Base-by-base conservation (phyloP, 1,284 basidiomycete species). In the Ceratorhiza oryzae-sativae region DNA sequence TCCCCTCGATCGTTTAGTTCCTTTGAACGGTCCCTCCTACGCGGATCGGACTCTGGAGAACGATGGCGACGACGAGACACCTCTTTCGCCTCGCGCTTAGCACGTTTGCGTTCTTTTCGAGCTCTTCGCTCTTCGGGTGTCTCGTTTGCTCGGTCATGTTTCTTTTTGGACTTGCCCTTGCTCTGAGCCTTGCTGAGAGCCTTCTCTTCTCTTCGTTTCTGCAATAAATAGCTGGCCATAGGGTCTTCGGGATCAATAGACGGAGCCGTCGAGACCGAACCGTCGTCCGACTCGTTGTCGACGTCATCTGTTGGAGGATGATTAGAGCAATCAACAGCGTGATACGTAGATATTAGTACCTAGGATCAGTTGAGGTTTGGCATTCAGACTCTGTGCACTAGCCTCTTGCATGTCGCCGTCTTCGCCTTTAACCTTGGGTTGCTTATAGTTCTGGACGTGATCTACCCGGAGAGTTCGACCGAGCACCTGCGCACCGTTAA, bases 171-270 rank as follows among this genome's bases (percentile, higher is more conserved):
- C 25, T 73, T 79, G 58, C 82, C 80, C 76, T 86, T 86, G 78
- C 87, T 89, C 2, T 80, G 78, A 77, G 86, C 89, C 80, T 87
- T 88, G 63, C 82, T 77, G 2, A 84, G 86, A 15, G 34, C 73
- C 76, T 88, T 90, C 77, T 88, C 86, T 78, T 92, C 90, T 77
- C 84, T 86, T 76, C 88, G 84, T 79, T 91, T 84, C 18, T 87
- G 84, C 56, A 92, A 81, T 20, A 96, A 83, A 80, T 94, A 98
- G 73, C 94, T 93, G 20, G 91, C 89, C 97, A 99, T 99, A 0
- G 97, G 97, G 81, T 99, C 97, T 78, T 98, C 95, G 3, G 93
- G 91, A 80, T 98, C 96, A 72, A 96, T 91, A 3, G 87, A 86
- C 59, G 89, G 88, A 18, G 84, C 86, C 18, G 89, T 87, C 2